Evolutionary conservation across 371 early-diverging fungal species (phyloP).

Genomic region (Capillidium rhysosporum): DNA sequence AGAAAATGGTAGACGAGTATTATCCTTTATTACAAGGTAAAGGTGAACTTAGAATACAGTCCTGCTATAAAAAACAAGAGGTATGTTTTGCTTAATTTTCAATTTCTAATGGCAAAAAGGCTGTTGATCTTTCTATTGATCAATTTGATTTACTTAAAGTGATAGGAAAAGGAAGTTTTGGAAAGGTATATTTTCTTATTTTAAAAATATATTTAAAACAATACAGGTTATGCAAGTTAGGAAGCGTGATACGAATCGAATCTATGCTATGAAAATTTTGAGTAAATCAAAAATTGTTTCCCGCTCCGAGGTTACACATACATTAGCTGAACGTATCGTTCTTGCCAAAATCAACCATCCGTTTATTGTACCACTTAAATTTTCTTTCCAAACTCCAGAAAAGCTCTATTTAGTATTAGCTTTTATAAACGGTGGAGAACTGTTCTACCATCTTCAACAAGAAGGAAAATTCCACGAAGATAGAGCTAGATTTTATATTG

Average conservation of each 20-base stretch:
- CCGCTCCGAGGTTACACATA: constrained; percentile 67
- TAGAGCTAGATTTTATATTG: constrained; percentile 44
- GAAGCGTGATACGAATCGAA: constrained; percentile 79
- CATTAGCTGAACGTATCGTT: constrained; percentile 79
- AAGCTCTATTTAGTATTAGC: constrained; percentile 80
- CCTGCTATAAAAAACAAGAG: constrained; percentile 44
- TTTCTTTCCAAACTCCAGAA: constrained; percentile 70
- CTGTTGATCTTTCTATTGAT: constrained; percentile 52
- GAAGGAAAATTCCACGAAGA: constrained; percentile 53
- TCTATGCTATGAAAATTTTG: constrained; percentile 95
- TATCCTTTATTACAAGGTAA: constrained; percentile 32
- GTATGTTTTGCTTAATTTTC: constrained; percentile 11
- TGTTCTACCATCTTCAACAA: constrained; percentile 73
- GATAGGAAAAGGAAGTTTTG: constrained; percentile 91
- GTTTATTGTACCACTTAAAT: constrained; percentile 72
- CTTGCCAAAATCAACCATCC: constrained; percentile 67
- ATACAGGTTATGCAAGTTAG: constrained; percentile 77
- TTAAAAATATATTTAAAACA: background rate
- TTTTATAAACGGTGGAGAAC: constrained; percentile 86
- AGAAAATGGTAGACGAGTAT: constrained; percentile 32
- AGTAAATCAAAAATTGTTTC: constrained; percentile 87
- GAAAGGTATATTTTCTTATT: constrained; percentile 38
- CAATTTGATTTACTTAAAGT: constrained; percentile 89
- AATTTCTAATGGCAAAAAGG: constrained; percentile 11
- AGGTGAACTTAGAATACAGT: constrained; percentile 40